Base-by-base conservation (phyloP, 2,329 filamentous ascomycete genomes). In the Hypocreales sp. region DNA sequence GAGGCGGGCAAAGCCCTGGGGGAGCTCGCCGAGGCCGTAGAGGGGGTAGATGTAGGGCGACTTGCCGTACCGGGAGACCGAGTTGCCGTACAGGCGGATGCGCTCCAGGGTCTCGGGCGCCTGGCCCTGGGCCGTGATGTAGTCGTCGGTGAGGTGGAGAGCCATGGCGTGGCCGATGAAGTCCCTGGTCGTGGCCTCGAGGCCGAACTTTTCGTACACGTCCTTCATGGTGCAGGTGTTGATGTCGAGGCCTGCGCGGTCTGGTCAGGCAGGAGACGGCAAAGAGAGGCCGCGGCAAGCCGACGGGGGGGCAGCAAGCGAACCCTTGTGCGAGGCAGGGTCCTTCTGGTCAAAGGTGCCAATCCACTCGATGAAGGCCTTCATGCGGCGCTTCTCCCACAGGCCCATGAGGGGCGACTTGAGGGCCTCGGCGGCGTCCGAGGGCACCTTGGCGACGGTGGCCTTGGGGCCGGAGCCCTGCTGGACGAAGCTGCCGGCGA, bases 121-220 rank as follows among this genome's bases (percentile, higher is more conserved):
- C 47, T 64, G 62, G 38, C 86, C 86, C 26, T 65, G 59, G 37
- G 67, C 55, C 39, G 66, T 72, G 47, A 92, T 76, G 60, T 98
- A 94, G 51, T 78, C 74, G 53, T 95, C 87, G 32, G 80, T 84
- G 31, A 79, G 73, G 62, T 86, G 95, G 26, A 98, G 74, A 33
- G 90, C 90, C 90, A 98, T 98, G 45, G 87, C 83, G 58, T 98
- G 90, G 38, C 90, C 90, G 45, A 95, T 80, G 51, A 98, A 98
- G 58, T 98, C 90, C 44, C 81, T 77, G 40, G 90, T 98, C 32
- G 72, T 67, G 14, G 77, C 49, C 61, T 98, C 90, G 35, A 98
- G 78, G 32, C 84, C 80, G 44, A 93, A 98, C 56, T 95, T 94
- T 61, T 95, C 86, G 49, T 92, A 98, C 20, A 98, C 80, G n/a